Percentiles rank a stretch among this genome's conserved stretches.
phyloP scores from a whole-genome alignment of 2,329 filamentous ascomycete species.

The Colletotrichum orbiculare region DNA sequence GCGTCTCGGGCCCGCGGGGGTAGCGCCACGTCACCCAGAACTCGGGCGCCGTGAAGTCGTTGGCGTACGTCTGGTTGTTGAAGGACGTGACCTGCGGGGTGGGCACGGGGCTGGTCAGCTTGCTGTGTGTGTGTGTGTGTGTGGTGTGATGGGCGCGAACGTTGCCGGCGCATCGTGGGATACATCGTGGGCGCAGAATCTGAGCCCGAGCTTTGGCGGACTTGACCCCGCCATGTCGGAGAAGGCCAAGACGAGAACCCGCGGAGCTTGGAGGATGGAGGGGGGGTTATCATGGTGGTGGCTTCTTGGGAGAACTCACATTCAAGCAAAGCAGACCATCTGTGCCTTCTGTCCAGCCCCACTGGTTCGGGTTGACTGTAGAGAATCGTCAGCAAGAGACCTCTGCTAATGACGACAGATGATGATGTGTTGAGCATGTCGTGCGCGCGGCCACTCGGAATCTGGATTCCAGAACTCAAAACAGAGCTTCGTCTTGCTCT shows the following conservation, averaged over 20 bases:
- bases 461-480: too few relatives aligned
- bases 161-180: too few relatives aligned
- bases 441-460: too few relatives aligned
- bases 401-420: neutral
- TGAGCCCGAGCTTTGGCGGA: neutral
- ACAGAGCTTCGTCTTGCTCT: too few relatives aligned
- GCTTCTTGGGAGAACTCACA: conserved; percentile 50
- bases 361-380: conserved; percentile 67
- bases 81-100: conserved; percentile 55
- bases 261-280: neutral
- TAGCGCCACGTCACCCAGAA: conserved; percentile 67
- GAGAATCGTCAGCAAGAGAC: conserved; percentile 23
- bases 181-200: neutral
- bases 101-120: conserved; percentile 2
- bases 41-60: conserved; percentile 56
- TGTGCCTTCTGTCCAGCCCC: conserved; percentile 55
- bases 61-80: conserved; percentile 62
- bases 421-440: too few relatives aligned
- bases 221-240: conserved; percentile 13
- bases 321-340: conserved; percentile 62
- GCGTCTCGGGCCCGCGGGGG: conserved; percentile 49
- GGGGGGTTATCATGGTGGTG: neutral
- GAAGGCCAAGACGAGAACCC: conserved; percentile 12
- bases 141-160: neutral
- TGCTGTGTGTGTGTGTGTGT: neutral